Conservation (phyloP, 1,284 basidiomycete species). For the Microbotryum violaceum region DNA sequence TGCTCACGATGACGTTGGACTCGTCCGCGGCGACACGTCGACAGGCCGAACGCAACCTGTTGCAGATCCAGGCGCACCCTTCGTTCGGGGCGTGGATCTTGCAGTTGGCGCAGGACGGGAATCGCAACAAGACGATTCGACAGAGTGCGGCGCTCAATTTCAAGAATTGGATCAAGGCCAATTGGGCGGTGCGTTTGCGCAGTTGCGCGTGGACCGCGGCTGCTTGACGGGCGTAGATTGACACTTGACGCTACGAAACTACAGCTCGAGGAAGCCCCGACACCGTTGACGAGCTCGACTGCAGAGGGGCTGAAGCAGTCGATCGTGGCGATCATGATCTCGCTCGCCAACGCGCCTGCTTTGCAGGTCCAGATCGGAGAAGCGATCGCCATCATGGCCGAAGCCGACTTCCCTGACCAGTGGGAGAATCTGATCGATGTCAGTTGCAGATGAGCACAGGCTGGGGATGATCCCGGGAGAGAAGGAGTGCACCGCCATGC, state of each 20-base stretch:
- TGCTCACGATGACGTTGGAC: conserved; percentile 23
- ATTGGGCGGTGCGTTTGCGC: conserved; percentile 65
- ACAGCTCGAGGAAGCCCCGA: conserved; percentile 56
- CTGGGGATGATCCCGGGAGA: background rate
- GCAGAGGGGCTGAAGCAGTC: conserved; percentile 53
- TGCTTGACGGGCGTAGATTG: background rate
- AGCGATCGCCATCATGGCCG: conserved; percentile 75
- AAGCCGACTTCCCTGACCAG: conserved; percentile 72
- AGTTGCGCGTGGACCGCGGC: conserved; percentile 1
- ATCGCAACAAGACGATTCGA: conserved; percentile 56
- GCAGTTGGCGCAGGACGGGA: conserved; percentile 59
- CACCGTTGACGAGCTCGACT: conserved; percentile 19
- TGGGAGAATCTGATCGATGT: conserved; percentile 84
- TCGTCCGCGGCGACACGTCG: conserved; percentile 47
- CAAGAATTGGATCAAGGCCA: conserved; percentile 74
- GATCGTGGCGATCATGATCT: conserved; percentile 74
- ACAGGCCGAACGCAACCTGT: conserved; percentile 68
- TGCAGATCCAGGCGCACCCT: conserved; percentile 57
- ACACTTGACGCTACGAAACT: conserved; percentile 32
- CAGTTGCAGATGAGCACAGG: conserved; percentile 40
- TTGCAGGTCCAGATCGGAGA: conserved; percentile 73
- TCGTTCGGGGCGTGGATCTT: conserved; percentile 72
- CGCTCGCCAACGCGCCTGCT: conserved; percentile 54
- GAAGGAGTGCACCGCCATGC: background rate
- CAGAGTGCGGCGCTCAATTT: conserved; percentile 78